Conservation (phyloP, 2,329 filamentous ascomycete genomes). For the Curvularia spicifera region DNA sequence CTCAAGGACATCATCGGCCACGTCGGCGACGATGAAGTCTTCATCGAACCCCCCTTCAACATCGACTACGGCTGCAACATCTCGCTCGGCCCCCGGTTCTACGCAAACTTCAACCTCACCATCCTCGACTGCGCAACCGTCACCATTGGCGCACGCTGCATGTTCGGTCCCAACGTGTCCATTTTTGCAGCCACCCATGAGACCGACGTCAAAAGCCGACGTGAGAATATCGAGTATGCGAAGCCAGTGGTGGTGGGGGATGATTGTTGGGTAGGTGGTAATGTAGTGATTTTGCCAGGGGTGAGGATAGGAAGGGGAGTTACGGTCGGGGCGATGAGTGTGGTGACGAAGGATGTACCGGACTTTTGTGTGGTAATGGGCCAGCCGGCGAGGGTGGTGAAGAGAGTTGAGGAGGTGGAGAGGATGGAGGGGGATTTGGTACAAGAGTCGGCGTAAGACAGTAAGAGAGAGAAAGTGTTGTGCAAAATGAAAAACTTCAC, state of each 20-base stretch:
- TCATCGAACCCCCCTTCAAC: constrained; percentile 67
- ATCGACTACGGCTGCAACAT: constrained; percentile 73
- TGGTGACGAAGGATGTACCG: constrained; percentile 80
- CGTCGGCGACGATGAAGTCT: constrained; percentile 44
- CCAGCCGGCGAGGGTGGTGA: constrained; percentile 68
- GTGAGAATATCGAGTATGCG: constrained; percentile 59
- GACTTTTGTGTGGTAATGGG: constrained; percentile 67
- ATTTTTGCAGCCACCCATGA: constrained; percentile 63
- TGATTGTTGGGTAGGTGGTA: constrained; percentile 56
- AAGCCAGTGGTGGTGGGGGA: constrained; percentile 56
- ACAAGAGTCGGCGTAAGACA: background rate
- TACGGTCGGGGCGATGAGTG: constrained; percentile 79
- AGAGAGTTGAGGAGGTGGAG: constrained; percentile 33
- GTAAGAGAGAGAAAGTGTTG: background rate
- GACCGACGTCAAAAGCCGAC: constrained; percentile 55
- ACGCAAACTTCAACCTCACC: constrained; percentile 64
- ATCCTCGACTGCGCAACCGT: constrained; percentile 62
- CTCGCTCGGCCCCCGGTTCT: constrained; percentile 66
- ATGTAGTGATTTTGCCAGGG: constrained; percentile 69
- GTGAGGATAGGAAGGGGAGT: constrained; percentile 77
- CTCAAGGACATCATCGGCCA: constrained; percentile 43
- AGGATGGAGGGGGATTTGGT: constrained; percentile 14
- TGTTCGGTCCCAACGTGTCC: constrained; percentile 60
- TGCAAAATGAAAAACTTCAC: background rate
- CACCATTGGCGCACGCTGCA: constrained; percentile 59